Percentiles rank a stretch among this genome's conserved stretches.
Conservation (phyloP, 192 early-diverging fungal genomes). For the Coemansia furcata region DNA sequence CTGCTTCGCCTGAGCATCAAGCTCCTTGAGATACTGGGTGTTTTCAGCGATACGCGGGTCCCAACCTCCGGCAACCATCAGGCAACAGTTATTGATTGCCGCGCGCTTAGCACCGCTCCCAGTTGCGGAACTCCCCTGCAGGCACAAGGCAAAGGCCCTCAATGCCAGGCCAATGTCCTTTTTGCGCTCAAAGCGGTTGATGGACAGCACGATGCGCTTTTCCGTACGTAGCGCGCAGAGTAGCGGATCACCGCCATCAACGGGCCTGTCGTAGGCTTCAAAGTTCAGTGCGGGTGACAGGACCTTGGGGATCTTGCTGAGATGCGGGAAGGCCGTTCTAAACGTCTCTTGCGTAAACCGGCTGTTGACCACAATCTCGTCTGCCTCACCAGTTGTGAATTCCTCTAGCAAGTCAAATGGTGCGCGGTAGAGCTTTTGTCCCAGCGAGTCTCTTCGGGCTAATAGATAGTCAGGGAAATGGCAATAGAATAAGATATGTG, state of each 20-base stretch:
- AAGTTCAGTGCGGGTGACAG: conserved; percentile 84
- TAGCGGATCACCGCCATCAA: conserved; percentile 55
- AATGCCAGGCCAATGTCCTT: conserved; percentile 86
- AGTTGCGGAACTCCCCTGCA: not conserved
- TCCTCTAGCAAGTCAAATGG: conserved; percentile 87
- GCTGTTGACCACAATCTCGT: conserved; percentile 91
- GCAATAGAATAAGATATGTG: conserved; percentile 91
- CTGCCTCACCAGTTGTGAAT: conserved; percentile 80
- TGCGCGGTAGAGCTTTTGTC: conserved; percentile 71
- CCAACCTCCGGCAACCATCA: conserved; percentile 90
- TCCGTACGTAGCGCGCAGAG: conserved; percentile 42
- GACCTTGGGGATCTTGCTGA: conserved; percentile 65
- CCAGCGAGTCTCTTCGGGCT: conserved; percentile 58
- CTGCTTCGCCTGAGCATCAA: conserved; percentile 57
- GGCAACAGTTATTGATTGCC: conserved; percentile 10
- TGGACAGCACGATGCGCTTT: conserved; percentile 59
- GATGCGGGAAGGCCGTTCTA: conserved; percentile 62
- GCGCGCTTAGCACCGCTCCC: not conserved
- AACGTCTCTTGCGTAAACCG: conserved; percentile 80
- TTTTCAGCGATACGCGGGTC: conserved; percentile 85
- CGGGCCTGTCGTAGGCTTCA: conserved; percentile 62
- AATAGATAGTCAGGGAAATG: conserved; percentile 92
- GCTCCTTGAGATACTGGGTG: conserved; percentile 73
- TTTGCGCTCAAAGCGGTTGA: conserved; percentile 97
- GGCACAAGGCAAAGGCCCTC: conserved; percentile 58